These are phyloP conservation scores for Conringia planisiliqua DNA, from an alignment of 345 rosid species.

Conservation along the genomic window DNA sequence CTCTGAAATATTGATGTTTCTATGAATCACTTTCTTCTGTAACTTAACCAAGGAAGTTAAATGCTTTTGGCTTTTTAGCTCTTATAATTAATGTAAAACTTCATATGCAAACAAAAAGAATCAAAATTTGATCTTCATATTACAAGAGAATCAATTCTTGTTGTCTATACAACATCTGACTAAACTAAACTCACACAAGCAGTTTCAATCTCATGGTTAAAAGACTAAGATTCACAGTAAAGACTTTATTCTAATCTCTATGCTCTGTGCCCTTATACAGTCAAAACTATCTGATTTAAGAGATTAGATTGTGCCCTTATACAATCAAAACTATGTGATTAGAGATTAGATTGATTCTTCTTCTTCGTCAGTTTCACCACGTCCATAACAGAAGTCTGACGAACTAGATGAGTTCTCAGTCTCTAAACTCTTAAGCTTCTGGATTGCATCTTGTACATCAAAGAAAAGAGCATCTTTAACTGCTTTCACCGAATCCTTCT, in stretches of 20 bases:
- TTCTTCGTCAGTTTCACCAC: constrained; percentile 34
- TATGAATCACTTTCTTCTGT: constrained; percentile 2
- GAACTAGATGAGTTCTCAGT: constrained; percentile 27
- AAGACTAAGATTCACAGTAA: constrained; percentile 16
- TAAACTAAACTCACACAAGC: constrained; percentile 4
- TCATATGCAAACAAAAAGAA: not conserved
- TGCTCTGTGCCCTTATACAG: not conserved
- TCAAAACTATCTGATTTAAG: constrained; percentile 1
- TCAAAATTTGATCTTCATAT: not conserved
- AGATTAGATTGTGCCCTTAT: constrained; percentile 16
- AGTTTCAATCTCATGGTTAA: constrained; percentile 14
- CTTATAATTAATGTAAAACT: not conserved
- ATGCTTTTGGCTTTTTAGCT: not conserved
- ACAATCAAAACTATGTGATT: constrained; percentile 1
- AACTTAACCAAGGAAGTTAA: constrained; percentile 13
- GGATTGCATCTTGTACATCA: constrained; percentile 58
- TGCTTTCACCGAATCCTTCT: constrained; percentile 42
- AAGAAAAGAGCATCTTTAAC: constrained; percentile 53
- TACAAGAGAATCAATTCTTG: not conserved
- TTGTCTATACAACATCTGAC: constrained; percentile 5
- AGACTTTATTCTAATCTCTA: constrained; percentile 4
- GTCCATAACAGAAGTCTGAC: constrained; percentile 37
- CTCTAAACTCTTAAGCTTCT: constrained; percentile 50
- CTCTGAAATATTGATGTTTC: constrained; percentile 19
- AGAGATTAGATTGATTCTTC: constrained; percentile 23